Percentiles rank a stretch among this genome's conserved stretches.
Conservation (phyloP, 148 eudicot species). For the Agrostemma githago region DNA sequence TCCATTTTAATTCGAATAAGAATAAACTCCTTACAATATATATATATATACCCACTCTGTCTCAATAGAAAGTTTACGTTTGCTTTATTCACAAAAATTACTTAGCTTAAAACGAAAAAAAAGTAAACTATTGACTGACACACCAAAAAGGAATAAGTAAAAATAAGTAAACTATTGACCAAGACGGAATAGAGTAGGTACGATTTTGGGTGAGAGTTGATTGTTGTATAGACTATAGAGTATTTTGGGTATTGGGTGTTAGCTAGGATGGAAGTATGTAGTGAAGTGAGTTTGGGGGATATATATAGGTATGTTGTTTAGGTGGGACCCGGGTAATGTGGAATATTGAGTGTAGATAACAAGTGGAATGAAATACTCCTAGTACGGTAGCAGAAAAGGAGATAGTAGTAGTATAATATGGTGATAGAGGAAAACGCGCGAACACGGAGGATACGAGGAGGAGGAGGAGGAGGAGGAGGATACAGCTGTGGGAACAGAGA, state of each 20-base stretch:
- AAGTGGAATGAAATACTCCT: not conserved
- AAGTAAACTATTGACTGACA: no score
- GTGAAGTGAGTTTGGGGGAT: not conserved
- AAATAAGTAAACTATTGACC: no score
- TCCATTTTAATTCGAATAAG: not conserved
- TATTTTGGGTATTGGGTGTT: not conserved
- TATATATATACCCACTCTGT: no score
- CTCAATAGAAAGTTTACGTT: no score
- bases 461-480: not conserved
- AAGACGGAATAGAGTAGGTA: no score
- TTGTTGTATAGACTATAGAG: not conserved
- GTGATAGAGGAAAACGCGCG: conserved; percentile 7
- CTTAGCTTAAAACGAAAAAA: no score
- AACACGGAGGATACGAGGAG: conserved; percentile 4
- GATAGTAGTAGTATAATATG: not conserved
- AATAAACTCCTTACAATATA: no score
- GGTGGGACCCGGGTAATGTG: not conserved
- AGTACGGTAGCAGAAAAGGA: not conserved
- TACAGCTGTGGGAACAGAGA: not conserved
- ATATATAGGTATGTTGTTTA: not conserved
- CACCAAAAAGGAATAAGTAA: no score
- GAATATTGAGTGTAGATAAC: not conserved
- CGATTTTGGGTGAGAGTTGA: no score
- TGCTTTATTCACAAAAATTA: no score
- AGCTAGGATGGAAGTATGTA: not conserved